Base-by-base conservation (phyloP, 2,329 filamentous ascomycete species). In the Plenodomus tracheiphilus region DNA sequence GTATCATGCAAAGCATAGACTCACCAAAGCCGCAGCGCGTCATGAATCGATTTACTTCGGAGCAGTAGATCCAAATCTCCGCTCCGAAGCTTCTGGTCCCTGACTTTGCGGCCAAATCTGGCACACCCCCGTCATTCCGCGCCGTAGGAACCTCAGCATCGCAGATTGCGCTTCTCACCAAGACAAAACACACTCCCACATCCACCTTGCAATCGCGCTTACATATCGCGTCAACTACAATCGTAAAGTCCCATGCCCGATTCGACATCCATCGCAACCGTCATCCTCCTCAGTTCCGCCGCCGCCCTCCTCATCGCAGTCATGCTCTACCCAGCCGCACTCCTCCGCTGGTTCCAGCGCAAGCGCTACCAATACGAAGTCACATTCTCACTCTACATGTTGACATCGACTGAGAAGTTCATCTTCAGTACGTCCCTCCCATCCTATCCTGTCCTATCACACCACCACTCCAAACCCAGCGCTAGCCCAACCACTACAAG, bases 361-460 rank as follows among this genome's bases (percentile, higher is more conserved):
- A 99, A 99, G 82, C 86, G 92, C 72, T 97, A 97, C 80, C 94
- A 97, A 79, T 91, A 97, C 72, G 94, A 99, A 78, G 93, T 97
- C 72, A 97, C 93, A 11, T 94, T 95, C 75, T 88, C 89, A 53
- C 83, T 97, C 20, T 97, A 99, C 81, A 97, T 99, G 89, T 87
- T 97, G 64, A 97, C 92, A 32, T 88, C 91, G 1, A 91, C 88
- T 43, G 94, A 99, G 79, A 96, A 96, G 74, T 93, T 96, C 75
- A 87, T 96, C 65, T 96, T 97, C 77, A 97, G 94, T 97, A 82
- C 49, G 91, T 76, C 43, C 41, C 10, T 25, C 4, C 35, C 16
- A 17, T 4, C 34, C 1, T 47, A 10, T 20, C 22, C 30, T 52
- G 25, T 41, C 38, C 40, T 18, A 41, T 22, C 36, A 18, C 44